Base-by-base conservation (phyloP, 192 early-diverging fungal species). In the Polychytrium aggregatum region DNA sequence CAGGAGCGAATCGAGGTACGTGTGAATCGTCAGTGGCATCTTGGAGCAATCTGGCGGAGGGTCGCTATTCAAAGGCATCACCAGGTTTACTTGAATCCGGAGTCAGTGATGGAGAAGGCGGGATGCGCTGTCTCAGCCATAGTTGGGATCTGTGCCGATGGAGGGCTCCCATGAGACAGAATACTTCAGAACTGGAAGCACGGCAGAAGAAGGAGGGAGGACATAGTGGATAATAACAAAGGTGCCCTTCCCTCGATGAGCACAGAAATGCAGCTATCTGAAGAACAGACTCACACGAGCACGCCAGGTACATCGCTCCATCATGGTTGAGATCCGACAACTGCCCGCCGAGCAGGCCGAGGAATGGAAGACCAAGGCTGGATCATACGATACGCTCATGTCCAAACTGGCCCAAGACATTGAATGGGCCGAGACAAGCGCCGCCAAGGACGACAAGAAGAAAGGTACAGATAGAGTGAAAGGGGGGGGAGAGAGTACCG, bases 401-500 rank as follows among this genome's bases (percentile, higher is more conserved):
- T 58, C 18, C 25, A 59, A 76, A 57, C 53, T 79, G 18, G n/a
- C 46, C 44, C 72, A 79, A 52, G 76, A 79, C 47, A 55, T 75
- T 0, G 70, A 76, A 36, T 79, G 72, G 72, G 72, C 76, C 5
- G 72, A 76, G 50, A 75, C 63, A 18, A 69, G 58, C 18, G 70
- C 58, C 33, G 61, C 65, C 42, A 42, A 60, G 17, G 75, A 74
- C 34, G 67, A 65, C 13, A 57, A 58, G 42, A 38, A 53, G 38
- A 63, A 56, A 48, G 37, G 62, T 62, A 47, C 37, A 41, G 24
- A 31, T 40, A 30, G n/a, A 31, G 26, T 45, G 13, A 24, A 27
- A 13, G 28, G 24, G 20, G 44, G 28, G 35, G 35, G 16, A n/a
- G n/a, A n/a, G n/a, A n/a, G n/a, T n/a, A n/a, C n/a, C n/a, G n/a